Conservation (phyloP, 495 filamentous ascomycete genomes). For the Aspergillus sclerotioniger region DNA sequence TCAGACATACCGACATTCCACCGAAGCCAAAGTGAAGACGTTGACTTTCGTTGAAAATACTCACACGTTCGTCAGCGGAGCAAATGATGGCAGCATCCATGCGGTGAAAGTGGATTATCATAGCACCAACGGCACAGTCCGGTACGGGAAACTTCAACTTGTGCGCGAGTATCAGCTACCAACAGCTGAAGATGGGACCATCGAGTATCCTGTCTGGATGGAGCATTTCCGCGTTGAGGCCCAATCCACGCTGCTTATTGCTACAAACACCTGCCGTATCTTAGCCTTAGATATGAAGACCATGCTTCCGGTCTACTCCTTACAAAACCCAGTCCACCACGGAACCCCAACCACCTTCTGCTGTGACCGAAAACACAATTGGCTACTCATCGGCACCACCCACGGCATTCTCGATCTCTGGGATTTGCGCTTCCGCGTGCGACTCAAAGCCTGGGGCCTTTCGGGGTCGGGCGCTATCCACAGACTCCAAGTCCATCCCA, state of each 20-base stretch:
- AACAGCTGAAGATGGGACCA: conserved; percentile 29
- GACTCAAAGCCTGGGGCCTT: conserved; percentile 85
- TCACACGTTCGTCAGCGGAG: conserved; percentile 85
- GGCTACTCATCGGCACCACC: conserved; percentile 88
- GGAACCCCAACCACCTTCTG: conserved; percentile 93
- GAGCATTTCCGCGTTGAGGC: conserved; percentile 86
- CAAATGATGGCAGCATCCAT: conserved; percentile 86
- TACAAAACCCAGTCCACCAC: conserved; percentile 91
- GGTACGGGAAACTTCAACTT: conserved; percentile 74
- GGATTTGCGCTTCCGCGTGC: conserved; percentile 90
- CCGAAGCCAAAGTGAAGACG: conserved; percentile 69
- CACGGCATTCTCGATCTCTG: conserved; percentile 92
- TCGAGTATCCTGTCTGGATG: conserved; percentile 82
- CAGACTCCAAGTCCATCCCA: conserved; percentile 72
- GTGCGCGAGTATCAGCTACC: conserved; percentile 81
- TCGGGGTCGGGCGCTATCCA: conserved; percentile 80
- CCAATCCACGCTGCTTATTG: conserved; percentile 76
- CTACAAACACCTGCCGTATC: conserved; percentile 80
- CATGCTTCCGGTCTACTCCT: conserved; percentile 75
- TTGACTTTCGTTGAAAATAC: conserved; percentile 92
- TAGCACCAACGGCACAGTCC: conserved; percentile 53
- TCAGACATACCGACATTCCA: conserved; percentile 77
- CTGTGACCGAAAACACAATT: conserved; percentile 77
- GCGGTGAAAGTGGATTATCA: conserved; percentile 82
- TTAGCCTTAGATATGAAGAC: conserved; percentile 83